These are phyloP conservation scores for Clohesyomyces aquaticus DNA, from an alignment of 495 filamentous ascomycete species.

Conservation along the genomic window DNA sequence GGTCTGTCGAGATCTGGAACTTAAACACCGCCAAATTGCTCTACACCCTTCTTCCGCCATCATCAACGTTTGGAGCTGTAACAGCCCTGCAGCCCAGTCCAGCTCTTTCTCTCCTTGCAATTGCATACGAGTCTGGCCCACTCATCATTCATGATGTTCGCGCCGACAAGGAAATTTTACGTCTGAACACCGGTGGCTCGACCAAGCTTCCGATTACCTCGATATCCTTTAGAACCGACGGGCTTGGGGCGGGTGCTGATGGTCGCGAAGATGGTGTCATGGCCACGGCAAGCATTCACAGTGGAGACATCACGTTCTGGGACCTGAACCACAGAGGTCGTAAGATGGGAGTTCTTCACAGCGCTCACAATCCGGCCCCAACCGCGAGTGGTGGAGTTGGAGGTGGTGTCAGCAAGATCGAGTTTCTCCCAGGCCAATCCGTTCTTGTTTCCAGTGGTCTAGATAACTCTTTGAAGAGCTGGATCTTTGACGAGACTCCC, in stretches of 20 bases:
- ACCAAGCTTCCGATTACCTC: slow-evolving; percentile 65
- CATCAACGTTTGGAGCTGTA: slow-evolving; percentile 68
- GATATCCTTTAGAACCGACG: slow-evolving; percentile 90
- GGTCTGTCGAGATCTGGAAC: slow-evolving; percentile 97
- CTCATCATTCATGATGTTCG: slow-evolving; percentile 80
- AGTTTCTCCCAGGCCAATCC: slow-evolving; percentile 90
- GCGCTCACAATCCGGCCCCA: slow-evolving; percentile 77
- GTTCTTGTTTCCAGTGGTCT: slow-evolving; percentile 85
- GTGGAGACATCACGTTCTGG: slow-evolving; percentile 92
- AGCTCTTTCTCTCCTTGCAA: slow-evolving; percentile 80
- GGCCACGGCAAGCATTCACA: slow-evolving; percentile 73
- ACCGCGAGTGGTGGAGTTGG: slow-evolving; percentile 59
- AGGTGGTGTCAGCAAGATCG: slow-evolving; percentile 71
- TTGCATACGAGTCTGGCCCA: slow-evolving; percentile 79
- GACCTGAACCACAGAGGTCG: slow-evolving; percentile 86
- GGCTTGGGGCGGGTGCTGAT: slow-evolving; percentile 85
- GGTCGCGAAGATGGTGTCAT: slow-evolving; percentile 79
- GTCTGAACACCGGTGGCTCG: slow-evolving; percentile 62
- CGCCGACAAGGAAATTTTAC: slow-evolving; percentile 69
- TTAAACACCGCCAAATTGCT: slow-evolving; percentile 85
- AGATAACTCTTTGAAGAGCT: slow-evolving; percentile 91
- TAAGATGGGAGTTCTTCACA: slow-evolving; percentile 77
- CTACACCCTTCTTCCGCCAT: slow-evolving; percentile 76
- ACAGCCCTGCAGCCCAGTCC: slow-evolving; percentile 82
- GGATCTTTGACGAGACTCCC: slow-evolving; percentile 89